Conservation (phyloP, 1,284 basidiomycete genomes). For the Irpex sp. region DNA sequence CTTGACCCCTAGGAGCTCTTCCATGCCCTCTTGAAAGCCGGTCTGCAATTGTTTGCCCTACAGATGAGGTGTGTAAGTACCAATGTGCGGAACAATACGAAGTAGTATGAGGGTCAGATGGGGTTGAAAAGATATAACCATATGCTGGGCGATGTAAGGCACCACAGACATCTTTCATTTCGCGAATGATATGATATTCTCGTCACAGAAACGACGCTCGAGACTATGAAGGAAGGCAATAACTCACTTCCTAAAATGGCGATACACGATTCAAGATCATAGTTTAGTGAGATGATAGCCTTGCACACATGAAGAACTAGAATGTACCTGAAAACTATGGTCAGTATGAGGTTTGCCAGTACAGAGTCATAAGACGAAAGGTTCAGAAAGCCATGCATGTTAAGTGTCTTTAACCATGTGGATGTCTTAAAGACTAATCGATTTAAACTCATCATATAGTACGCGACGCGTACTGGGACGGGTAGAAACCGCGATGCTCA, state of each 20-base stretch:
- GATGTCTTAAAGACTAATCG: conserved; percentile 87
- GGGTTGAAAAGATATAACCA: conserved; percentile 62
- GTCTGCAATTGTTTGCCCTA: conserved; percentile 58
- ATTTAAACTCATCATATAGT: conserved; percentile 55
- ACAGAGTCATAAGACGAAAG: conserved; percentile 13
- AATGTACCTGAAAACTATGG: conserved; percentile 16
- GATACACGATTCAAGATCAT: background rate
- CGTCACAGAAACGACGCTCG: conserved; percentile 32
- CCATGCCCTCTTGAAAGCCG: conserved; percentile 68
- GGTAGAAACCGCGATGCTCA: conserved; percentile 33
- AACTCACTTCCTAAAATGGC: conserved; percentile 26
- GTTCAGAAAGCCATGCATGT: conserved; percentile 43
- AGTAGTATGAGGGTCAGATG: conserved; percentile 41
- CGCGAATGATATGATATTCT: conserved; percentile 60
- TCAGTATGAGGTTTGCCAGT: conserved; percentile 20
- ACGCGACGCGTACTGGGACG: conserved; percentile 11
- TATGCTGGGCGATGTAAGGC: conserved; percentile 51
- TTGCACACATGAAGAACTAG: background rate
- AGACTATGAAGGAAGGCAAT: background rate
- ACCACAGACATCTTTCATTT: conserved; percentile 49
- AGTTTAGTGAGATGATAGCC: background rate
- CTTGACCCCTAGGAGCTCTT: conserved; percentile 49
- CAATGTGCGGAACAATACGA: background rate
- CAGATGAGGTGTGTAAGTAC: conserved; percentile 5
- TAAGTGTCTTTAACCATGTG: conserved; percentile 52